phyloP scores from a whole-genome alignment of 257 asterid genomes.

The Mentha longifolia region DNA sequence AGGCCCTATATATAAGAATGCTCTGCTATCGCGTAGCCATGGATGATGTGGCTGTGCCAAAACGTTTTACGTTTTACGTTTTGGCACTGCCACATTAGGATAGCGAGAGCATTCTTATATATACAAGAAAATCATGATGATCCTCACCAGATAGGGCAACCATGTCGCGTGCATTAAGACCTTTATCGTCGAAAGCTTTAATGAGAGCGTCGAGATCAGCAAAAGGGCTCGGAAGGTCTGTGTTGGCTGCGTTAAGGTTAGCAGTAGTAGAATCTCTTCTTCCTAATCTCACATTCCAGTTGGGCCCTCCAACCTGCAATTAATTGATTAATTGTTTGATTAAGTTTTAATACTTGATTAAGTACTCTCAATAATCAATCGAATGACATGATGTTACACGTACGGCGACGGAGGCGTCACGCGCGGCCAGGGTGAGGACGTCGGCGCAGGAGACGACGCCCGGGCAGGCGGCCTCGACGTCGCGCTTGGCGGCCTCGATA shows the following conservation, averaged over 20 bases:
- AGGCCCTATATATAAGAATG: no score
- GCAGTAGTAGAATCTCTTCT: constrained; percentile 59
- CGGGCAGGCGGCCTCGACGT: constrained; percentile 49
- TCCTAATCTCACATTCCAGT: constrained; percentile 53
- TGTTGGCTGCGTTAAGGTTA: constrained; percentile 34
- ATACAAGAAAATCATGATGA: no score
- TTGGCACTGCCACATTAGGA: no score
- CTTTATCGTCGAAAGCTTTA: constrained; percentile 35
- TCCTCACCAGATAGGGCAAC: constrained; percentile 54
- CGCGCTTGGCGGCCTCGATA: constrained; percentile 46
- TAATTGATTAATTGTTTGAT: no score
- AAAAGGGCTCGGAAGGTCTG: constrained; percentile 45
- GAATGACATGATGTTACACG: constrained; percentile 1
- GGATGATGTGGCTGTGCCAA: no score
- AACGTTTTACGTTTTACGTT: no score
- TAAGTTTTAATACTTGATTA: no score
- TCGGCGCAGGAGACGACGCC: constrained; percentile 62
- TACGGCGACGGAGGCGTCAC: constrained; percentile 49
- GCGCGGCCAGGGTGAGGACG: constrained; percentile 51
- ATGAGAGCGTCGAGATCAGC: constrained; percentile 33
- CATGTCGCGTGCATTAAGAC: constrained; percentile 47
- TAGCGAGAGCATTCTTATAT: no score
- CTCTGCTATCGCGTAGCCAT: no score
- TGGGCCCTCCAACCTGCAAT: constrained; percentile 52
- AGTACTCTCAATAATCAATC: no score